Percentiles rank a stretch among this genome's conserved stretches.
Evolutionary conservation across 1,284 basidiomycete genomes (phyloP).

Genomic region (Irpex sp.): DNA sequence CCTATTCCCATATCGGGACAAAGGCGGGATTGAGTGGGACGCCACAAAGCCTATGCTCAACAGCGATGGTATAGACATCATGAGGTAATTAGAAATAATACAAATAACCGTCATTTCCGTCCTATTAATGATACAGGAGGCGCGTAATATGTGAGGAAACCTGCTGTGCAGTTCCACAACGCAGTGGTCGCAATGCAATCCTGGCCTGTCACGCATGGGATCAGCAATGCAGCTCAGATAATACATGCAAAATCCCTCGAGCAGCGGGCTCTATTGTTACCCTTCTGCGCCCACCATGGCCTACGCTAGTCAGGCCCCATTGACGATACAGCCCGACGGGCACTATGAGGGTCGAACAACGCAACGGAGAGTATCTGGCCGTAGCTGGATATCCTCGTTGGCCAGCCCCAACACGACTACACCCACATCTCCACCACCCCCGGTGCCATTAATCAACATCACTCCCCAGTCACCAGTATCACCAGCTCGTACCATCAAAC

Average conservation of each 20-base stretch:
- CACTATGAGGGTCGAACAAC: neutral
- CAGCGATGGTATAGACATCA: too few relatives aligned
- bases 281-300: neutral
- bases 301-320: neutral
- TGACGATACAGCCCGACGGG: neutral
- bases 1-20: neutral
- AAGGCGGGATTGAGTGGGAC: neutral
- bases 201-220: neutral
- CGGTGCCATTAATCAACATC: neutral
- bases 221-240: neutral
- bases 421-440: neutral
- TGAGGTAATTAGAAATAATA: too few relatives aligned
- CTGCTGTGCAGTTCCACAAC: neutral
- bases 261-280: too few relatives aligned
- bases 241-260: neutral
- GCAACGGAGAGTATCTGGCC: neutral
- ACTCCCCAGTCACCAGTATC: constrained; percentile 4
- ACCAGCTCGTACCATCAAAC: constrained; percentile 6
- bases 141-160: neutral
- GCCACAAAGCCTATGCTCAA: neutral
- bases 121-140: too few relatives aligned
- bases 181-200: neutral
- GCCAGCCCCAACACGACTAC: neutral
- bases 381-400: constrained; percentile 13
- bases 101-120: too few relatives aligned